Percentiles rank a stretch among this genome's conserved stretches.
Evolutionary conservation across 2,329 filamentous ascomycete species (phyloP).

Genomic region (Coniochaeta sp.): DNA sequence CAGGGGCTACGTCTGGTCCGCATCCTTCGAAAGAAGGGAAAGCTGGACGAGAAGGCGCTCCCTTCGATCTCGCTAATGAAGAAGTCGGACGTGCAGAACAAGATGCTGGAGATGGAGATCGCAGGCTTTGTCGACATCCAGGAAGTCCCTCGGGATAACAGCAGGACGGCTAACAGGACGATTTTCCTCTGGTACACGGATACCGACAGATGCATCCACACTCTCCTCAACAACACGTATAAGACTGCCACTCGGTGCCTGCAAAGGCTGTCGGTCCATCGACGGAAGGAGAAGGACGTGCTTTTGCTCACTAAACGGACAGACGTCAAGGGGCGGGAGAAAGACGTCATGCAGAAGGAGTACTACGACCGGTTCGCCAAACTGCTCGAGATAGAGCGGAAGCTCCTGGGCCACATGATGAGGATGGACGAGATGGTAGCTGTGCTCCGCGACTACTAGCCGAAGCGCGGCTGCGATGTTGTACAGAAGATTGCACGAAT

Average conservation of each 20-base stretch:
- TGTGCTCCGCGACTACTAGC: slow-evolving; percentile 68
- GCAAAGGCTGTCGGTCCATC: slow-evolving; percentile 72
- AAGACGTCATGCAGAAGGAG: slow-evolving; percentile 67
- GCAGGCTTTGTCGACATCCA: slow-evolving; percentile 84
- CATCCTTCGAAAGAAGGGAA: slow-evolving; percentile 79
- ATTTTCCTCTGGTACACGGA: slow-evolving; percentile 94
- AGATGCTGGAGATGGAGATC: slow-evolving; percentile 79
- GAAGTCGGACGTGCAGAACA: slow-evolving; percentile 75
- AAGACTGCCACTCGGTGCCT: slow-evolving; percentile 82
- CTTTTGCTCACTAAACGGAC: slow-evolving; percentile 76
- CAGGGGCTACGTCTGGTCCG: slow-evolving; percentile 76
- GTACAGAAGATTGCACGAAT: neutral
- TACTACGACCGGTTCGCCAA: slow-evolving; percentile 59
- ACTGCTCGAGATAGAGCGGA: slow-evolving; percentile 59
- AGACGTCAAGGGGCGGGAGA: slow-evolving; percentile 78
- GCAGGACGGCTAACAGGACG: slow-evolving; percentile 72
- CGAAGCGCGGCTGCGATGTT: neutral
- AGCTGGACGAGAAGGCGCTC: slow-evolving; percentile 88
- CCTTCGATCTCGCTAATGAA: slow-evolving; percentile 75
- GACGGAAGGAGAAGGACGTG: slow-evolving; percentile 61
- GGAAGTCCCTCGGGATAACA: slow-evolving; percentile 85
- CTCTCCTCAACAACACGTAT: slow-evolving; percentile 74
- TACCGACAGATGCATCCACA: slow-evolving; percentile 58
- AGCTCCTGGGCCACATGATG: slow-evolving; percentile 70
- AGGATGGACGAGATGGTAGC: slow-evolving; percentile 80